Percentiles rank a stretch among this genome's conserved stretches.
Evolutionary conservation across 768 basidiomycete genomes (phyloP).

Genomic region (Psilocybe subaeruginosa): DNA sequence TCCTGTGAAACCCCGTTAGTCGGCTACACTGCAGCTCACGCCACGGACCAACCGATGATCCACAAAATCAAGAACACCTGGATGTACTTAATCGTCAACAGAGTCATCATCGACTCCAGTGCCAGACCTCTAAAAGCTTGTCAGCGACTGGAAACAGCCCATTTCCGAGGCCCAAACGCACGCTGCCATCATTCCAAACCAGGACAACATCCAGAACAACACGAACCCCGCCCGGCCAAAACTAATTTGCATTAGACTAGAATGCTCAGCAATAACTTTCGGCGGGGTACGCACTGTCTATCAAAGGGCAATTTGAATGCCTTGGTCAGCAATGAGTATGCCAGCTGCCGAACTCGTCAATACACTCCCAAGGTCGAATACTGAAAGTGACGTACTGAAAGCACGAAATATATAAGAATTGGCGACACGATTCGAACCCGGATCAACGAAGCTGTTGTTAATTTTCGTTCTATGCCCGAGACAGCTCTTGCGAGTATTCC

Average conservation of each 20-base stretch:
- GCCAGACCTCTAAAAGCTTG: conserved; percentile 49
- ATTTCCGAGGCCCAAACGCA: conserved; percentile 27
- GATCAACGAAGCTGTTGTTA: conserved; percentile 34
- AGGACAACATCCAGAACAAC: conserved; percentile 72
- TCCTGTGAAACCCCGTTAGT: conserved; percentile 28
- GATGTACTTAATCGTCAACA: conserved; percentile 54
- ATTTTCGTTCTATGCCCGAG: conserved; percentile 32
- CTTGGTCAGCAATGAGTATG: conserved; percentile 58
- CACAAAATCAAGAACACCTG: conserved; percentile 61
- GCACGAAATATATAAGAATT: conserved; percentile 34
- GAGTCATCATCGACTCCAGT: conserved; percentile 55
- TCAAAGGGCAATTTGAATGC: conserved; percentile 63
- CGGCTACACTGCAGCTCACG: not conserved
- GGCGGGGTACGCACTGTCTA: conserved; percentile 40
- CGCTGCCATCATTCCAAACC: conserved; percentile 59
- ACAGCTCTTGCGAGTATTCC: conserved; percentile 30
- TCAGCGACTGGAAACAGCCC: not conserved
- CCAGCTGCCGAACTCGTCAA: conserved; percentile 35
- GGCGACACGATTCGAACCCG: conserved; percentile 30
- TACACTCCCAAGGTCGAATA: not conserved
- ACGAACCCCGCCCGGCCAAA: conserved; percentile 60
- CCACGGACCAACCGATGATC: conserved; percentile 51
- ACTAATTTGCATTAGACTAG: conserved; percentile 22
- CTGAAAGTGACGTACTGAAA: conserved; percentile 30
- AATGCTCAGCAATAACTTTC: not conserved